Evolutionary conservation across 2,329 filamentous ascomycete genomes (phyloP).

Genomic region (Atkinsonella texensis): DNA sequence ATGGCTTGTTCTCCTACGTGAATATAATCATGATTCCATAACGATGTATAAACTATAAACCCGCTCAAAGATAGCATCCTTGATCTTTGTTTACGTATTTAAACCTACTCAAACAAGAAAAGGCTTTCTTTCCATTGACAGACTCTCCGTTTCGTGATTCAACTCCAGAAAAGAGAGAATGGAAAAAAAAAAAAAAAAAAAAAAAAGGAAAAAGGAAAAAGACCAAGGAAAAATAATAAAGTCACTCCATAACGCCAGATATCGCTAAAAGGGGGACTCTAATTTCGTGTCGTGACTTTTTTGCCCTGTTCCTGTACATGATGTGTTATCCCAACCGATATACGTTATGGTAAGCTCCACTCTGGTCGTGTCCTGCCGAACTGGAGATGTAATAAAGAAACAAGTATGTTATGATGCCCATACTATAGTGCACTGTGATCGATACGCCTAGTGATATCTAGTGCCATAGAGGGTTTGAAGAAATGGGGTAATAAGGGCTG

Average conservation of each 20-base stretch:
- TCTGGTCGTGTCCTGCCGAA: neutral
- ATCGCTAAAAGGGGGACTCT: neutral
- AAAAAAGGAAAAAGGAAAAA: neutral
- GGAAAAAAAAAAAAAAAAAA: neutral
- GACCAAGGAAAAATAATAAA: neutral
- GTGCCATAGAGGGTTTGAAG: neutral
- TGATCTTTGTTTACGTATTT: neutral
- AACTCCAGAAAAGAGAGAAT: too few species aligned
- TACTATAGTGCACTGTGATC: neutral
- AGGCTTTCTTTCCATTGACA: neutral
- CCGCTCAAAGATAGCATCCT: neutral
- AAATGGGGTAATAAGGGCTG: neutral
- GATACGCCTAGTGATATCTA: neutral
- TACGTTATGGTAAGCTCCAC: neutral
- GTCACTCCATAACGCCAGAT: neutral
- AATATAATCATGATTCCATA: neutral
- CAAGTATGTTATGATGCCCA: neutral
- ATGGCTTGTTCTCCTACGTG: neutral
- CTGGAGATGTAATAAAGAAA: slow-evolving; percentile 1
- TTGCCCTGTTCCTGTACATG: neutral
- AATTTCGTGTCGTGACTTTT: slow-evolving; percentile 1
- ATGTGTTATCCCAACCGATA: neutral
- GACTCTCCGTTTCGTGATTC: neutral
- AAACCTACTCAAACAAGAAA: neutral
- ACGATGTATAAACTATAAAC: neutral